A percentile compares a stretch with the other conserved stretches of the same genome.
phyloP scores from a whole-genome alignment of 202 grass and related monocot species.

The Saccharum hybrid region DNA sequence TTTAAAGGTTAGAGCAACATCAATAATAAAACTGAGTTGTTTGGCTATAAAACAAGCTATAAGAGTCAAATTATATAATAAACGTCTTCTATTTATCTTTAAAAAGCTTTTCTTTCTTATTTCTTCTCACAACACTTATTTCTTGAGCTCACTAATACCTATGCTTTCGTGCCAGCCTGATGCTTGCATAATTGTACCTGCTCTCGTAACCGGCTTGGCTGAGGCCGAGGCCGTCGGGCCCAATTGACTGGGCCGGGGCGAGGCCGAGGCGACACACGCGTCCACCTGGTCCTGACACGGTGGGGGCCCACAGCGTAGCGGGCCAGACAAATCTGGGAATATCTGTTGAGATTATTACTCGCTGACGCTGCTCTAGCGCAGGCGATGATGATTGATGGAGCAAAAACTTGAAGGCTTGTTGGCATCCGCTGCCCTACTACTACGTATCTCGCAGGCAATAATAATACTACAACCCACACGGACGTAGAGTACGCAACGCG shows the following conservation, averaged over 20 bases:
- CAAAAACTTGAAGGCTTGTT: constrained; percentile 37
- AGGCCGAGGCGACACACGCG: not conserved
- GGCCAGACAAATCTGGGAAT: constrained; percentile 4
- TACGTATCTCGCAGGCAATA: not conserved
- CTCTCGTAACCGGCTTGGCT: too few species aligned
- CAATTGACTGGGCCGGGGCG: not conserved
- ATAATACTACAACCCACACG: not conserved
- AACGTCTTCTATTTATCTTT: too few species aligned
- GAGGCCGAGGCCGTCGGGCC: not conserved
- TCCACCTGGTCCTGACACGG: not conserved
- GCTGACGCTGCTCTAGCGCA: not conserved
- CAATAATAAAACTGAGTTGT: too few species aligned
- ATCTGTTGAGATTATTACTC: not conserved
- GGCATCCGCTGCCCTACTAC: constrained; percentile 13
- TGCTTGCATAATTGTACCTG: too few species aligned
- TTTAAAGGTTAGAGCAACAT: too few species aligned
- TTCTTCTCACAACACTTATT: too few species aligned
- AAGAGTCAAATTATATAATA: too few species aligned
- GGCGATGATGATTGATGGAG: constrained; percentile 18
- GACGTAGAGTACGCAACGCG: not conserved
- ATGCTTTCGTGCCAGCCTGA: too few species aligned
- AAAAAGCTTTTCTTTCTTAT: too few species aligned
- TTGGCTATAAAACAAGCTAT: too few species aligned
- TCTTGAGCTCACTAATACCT: too few species aligned
- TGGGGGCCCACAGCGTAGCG: not conserved